These are phyloP conservation scores for Talaromyces nanjingensis DNA, from an alignment of 495 filamentous ascomycete species.

Conservation along the genomic window DNA sequence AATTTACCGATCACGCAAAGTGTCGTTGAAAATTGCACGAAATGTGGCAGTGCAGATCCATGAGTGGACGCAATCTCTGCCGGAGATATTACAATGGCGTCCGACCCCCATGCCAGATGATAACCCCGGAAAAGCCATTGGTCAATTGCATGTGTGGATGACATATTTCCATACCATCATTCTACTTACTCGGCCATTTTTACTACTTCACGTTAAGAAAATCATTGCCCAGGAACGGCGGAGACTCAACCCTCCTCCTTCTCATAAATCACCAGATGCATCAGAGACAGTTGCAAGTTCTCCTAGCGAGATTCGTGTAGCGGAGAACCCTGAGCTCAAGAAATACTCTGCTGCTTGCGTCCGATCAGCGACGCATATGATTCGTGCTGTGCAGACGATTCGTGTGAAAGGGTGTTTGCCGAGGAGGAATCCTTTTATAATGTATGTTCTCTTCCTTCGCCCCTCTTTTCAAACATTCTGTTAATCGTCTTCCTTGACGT, in stretches of 20 bases:
- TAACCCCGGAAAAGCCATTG: conserved; percentile 50
- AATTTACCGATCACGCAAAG: conserved; percentile 9
- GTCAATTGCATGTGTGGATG: conserved; percentile 59
- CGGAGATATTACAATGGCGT: conserved; percentile 9
- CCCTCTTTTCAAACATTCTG: too few species aligned
- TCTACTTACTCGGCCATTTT: conserved; percentile 61
- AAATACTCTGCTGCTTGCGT: conserved; percentile 10
- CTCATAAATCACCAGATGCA: neutral
- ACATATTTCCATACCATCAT: conserved; percentile 70
- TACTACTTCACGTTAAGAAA: conserved; percentile 20
- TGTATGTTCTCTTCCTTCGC: conserved; percentile 6
- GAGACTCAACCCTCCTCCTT: neutral
- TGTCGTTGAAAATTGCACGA: conserved; percentile 7
- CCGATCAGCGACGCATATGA: conserved; percentile 8
- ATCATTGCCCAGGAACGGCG: conserved; percentile 3
- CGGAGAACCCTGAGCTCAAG: conserved; percentile 7
- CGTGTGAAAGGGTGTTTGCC: conserved; percentile 8
- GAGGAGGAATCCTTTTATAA: conserved; percentile 7
- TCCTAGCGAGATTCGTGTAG: conserved; percentile 1
- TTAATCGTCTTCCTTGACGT: neutral
- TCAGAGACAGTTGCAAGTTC: conserved; percentile 6
- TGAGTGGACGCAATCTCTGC: conserved; percentile 9
- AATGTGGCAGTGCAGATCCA: conserved; percentile 3
- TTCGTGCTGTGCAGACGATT: conserved; percentile 10
- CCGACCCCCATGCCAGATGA: conserved; percentile 14